phyloP scores from a whole-genome alignment of 306 rosid genomes.

The Rubus parviflorus region DNA sequence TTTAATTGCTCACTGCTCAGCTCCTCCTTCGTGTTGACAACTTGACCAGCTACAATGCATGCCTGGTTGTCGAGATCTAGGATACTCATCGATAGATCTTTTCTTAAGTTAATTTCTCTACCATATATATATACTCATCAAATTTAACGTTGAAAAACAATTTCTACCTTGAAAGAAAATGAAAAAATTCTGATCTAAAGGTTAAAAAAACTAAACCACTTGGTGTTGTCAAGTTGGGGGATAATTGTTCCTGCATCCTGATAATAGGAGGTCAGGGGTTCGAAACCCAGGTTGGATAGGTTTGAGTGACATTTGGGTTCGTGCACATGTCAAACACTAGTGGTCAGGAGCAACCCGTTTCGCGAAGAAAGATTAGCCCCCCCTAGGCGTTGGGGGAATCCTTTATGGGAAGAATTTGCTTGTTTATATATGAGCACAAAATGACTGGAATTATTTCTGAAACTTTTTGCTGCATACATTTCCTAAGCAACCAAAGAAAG shows the following conservation, averaged over 20 bases:
- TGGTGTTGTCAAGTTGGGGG: too few relatives aligned
- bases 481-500: not conserved
- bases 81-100: not conserved
- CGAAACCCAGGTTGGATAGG: too few relatives aligned
- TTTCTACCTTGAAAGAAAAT: not conserved
- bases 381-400: too few relatives aligned
- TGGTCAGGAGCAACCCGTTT: too few relatives aligned
- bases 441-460: not conserved
- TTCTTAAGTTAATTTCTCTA: not conserved
- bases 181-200: not conserved
- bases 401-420: too few relatives aligned
- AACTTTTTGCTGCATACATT: not conserved
- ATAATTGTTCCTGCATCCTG: too few relatives aligned
- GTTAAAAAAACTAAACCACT: too few relatives aligned
- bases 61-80: not conserved
- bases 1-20: slow-evolving; percentile 2
- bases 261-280: too few relatives aligned
- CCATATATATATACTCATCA: too few relatives aligned
- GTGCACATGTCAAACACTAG: too few relatives aligned
- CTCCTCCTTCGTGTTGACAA: slow-evolving; percentile 4
- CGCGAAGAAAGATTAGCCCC: too few relatives aligned
- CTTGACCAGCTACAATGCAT: not conserved
- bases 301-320: too few relatives aligned
- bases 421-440: not conserved
- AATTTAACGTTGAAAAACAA: not conserved